These are phyloP conservation scores for Psilocybe azurescens DNA, from an alignment of 768 basidiomycete species.

Conservation along the genomic window DNA sequence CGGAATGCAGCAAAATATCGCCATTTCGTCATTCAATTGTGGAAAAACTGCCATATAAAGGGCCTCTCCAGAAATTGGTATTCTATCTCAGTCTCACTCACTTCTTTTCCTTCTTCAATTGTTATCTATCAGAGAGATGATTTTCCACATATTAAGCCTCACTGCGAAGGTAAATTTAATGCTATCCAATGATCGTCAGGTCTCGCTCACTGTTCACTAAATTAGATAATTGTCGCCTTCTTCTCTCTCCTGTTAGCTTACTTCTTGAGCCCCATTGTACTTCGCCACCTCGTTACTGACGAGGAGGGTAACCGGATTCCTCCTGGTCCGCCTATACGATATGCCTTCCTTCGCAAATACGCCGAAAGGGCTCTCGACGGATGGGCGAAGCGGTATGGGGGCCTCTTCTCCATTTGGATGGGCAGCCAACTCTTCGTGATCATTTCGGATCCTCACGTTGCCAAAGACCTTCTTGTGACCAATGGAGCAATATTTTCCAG, in stretches of 20 bases:
- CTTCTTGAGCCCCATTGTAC: constrained; percentile 2
- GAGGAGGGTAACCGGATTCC: constrained; percentile 28
- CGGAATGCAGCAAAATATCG: no score
- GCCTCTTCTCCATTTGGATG: constrained; percentile 41
- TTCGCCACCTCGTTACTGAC: constrained; percentile 13
- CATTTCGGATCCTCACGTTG: constrained; percentile 38
- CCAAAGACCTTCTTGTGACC: constrained; percentile 38
- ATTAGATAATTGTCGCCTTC: not conserved
- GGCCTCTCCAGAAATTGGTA: no score
- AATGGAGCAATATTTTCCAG: constrained; percentile 42
- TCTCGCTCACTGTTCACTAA: no score
- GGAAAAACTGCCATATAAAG: no score
- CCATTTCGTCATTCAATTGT: no score
- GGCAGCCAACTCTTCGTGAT: constrained; percentile 43
- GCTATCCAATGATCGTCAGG: no score
- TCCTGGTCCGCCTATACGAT: constrained; percentile 32
- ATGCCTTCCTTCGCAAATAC: constrained; percentile 36
- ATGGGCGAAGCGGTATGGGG: constrained; percentile 40
- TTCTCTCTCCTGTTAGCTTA: not conserved
- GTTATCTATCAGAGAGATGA: no score
- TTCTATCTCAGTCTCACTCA: no score
- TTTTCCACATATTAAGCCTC: no score
- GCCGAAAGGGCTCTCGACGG: constrained; percentile 35
- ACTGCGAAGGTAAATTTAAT: no score
- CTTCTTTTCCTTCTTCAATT: no score